Conservation (phyloP, 306 rosid species). For the Pyrus communis region DNA sequence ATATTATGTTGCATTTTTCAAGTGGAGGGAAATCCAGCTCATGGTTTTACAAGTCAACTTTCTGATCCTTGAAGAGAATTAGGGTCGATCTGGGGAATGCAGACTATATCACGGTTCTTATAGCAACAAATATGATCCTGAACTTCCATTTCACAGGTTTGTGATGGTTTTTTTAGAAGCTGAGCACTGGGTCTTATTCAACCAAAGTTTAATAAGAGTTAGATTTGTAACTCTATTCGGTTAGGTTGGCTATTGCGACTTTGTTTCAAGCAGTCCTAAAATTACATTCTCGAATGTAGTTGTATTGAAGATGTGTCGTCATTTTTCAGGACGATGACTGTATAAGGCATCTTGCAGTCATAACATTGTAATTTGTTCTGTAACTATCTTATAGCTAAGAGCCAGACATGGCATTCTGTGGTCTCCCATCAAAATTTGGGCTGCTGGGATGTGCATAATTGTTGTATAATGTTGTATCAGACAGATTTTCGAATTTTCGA, state of each 20-base stretch:
- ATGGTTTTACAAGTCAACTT: constrained; percentile 13
- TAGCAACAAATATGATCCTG: not conserved
- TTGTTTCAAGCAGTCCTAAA: constrained; percentile 13
- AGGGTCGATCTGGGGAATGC: constrained; percentile 9
- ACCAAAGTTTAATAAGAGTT: not conserved
- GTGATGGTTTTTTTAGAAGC: not conserved
- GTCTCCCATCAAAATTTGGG: constrained; percentile 15
- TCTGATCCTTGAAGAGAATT: constrained; percentile 2
- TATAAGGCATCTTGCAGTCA: constrained; percentile 4
- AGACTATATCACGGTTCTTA: not conserved
- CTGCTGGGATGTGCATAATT: not conserved
- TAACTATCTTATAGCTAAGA: not conserved
- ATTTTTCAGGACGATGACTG: constrained; percentile 9
- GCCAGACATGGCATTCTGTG: not conserved
- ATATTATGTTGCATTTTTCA: constrained; percentile 18
- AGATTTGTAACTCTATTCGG: not conserved
- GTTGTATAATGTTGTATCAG: constrained; percentile 4
- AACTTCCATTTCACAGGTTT: not conserved
- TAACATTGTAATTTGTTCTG: not conserved
- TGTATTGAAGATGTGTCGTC: constrained; percentile 7
- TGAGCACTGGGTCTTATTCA: not conserved
- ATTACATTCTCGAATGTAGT: not conserved
- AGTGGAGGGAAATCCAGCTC: constrained; percentile 23
- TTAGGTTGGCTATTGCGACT: constrained; percentile 27
- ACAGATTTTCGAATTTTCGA: not conserved